A percentile compares a stretch with the other conserved stretches of the same genome.
These are phyloP conservation scores for Cystobasidium ongulense DNA, from an alignment of 768 basidiomycete genomes.

Conservation along the genomic window DNA sequence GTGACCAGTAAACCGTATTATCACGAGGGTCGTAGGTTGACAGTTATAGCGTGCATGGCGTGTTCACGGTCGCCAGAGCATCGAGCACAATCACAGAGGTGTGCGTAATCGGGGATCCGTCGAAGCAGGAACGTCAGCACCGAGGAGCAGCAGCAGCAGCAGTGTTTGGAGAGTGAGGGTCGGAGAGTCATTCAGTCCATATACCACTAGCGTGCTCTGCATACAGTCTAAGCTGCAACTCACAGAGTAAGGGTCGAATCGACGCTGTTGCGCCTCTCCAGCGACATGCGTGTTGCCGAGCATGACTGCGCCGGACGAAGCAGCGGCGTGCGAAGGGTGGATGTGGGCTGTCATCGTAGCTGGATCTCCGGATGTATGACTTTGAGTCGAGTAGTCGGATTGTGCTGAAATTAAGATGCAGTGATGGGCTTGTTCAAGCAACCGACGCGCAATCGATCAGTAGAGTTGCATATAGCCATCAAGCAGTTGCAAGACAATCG, in stretches of 20 bases:
- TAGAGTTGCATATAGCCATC: no score
- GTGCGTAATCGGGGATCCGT: background rate
- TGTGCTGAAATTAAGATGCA: background rate
- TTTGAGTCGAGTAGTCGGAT: background rate
- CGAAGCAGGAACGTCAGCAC: background rate
- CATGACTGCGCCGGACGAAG: background rate
- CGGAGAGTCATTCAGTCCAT: background rate
- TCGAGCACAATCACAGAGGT: no score
- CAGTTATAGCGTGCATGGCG: no score
- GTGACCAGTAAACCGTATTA: no score
- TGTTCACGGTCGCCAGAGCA: no score
- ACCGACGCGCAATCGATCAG: no score
- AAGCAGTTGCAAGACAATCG: no score
- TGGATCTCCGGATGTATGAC: background rate
- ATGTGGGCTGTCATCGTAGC: conserved; percentile 10
- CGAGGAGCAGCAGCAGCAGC: background rate
- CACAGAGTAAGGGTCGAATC: conserved; percentile 29
- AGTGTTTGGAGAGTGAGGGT: background rate
- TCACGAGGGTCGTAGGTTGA: no score
- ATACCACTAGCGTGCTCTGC: background rate
- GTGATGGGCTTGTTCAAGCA: background rate
- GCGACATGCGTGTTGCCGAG: conserved; percentile 1
- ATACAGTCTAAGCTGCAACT: background rate
- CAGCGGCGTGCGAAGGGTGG: background rate
- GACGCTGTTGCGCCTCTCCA: conserved; percentile 5